Evolutionary conservation across 169 alveolate genomes (phyloP).

Genomic region (Plasmodium blacklocki): DNA sequence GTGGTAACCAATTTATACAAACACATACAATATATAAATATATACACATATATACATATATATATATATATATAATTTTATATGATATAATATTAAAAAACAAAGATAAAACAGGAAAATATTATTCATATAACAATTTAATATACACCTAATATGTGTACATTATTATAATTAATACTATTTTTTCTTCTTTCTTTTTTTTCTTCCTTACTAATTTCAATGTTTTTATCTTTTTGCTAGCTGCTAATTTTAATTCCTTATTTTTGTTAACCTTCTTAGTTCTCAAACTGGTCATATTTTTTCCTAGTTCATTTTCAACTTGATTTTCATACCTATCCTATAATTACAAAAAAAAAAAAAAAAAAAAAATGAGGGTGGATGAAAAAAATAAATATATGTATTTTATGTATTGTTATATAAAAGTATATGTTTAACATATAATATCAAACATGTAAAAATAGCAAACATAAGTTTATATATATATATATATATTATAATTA

Average conservation of each 20-base stretch:
- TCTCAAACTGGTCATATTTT: constrained; percentile 33
- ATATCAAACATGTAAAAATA: background rate
- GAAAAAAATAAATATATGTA: background rate
- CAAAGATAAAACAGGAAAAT: too few relatives aligned
- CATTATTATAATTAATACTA: background rate
- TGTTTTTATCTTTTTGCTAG: constrained; percentile 21
- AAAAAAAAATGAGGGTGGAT: background rate
- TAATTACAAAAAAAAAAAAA: background rate
- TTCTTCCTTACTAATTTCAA: constrained; percentile 43
- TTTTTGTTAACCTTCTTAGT: constrained; percentile 2
- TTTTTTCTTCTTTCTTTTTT: background rate
- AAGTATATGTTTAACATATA: background rate
- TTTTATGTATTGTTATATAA: background rate
- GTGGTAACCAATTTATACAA: background rate
- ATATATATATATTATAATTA: constrained; percentile 12
- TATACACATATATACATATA: too few relatives aligned
- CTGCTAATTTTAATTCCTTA: constrained; percentile 15
- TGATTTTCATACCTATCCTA: constrained; percentile 71
- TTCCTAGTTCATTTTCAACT: constrained; percentile 43
- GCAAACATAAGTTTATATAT: background rate
- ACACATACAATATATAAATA: too few relatives aligned
- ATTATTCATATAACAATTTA: too few relatives aligned
- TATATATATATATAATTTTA: too few relatives aligned
- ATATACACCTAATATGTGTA: too few relatives aligned
- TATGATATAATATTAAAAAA: background rate